Conservation (phyloP, 2,329 filamentous ascomycete species). For the Teratosphaeriaceae sp. region DNA sequence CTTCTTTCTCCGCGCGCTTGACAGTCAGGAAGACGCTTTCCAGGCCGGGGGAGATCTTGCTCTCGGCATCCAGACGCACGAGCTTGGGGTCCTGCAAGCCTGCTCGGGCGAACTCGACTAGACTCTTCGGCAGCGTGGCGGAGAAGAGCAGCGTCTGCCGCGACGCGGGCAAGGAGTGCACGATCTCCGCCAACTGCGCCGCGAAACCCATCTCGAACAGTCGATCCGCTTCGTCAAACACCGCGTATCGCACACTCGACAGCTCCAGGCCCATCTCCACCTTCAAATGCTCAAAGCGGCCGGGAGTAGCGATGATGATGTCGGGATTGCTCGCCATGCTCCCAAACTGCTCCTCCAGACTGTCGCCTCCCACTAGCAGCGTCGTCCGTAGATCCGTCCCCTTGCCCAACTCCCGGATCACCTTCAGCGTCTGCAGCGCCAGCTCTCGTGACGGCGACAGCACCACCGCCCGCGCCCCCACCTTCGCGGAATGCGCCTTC, state of each 20-base stretch:
- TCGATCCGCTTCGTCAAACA: constrained; percentile 95
- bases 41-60: constrained; percentile 93
- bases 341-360: constrained; percentile 88
- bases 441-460: constrained; percentile 90
- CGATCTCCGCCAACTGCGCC: constrained; percentile 84
- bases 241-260: constrained; percentile 86
- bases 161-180: constrained; percentile 75
- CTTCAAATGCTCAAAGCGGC: constrained; percentile 92
- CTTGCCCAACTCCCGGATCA: constrained; percentile 86
- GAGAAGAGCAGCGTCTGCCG: constrained; percentile 93
- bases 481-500: constrained; percentile 76
- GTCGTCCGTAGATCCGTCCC: constrained; percentile 91
- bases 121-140: constrained; percentile 83
- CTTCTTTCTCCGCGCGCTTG: constrained; percentile 91
- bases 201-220: constrained; percentile 99
- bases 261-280: constrained; percentile 93
- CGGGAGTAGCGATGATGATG: constrained; percentile 93
- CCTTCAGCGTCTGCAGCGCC: constrained; percentile 89
- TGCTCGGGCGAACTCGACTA: constrained; percentile 93
- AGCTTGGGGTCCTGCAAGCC: constrained; percentile 88
- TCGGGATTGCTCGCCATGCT: constrained; percentile 93
- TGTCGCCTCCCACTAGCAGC: constrained; percentile 88
- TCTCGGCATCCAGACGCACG: constrained; percentile 85
- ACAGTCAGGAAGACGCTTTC: constrained; percentile 91
- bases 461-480: constrained; percentile 81